These are phyloP conservation scores for Dendrostoma leiphaemia DNA, from an alignment of 2,329 filamentous ascomycete genomes.

Conservation along the genomic window DNA sequence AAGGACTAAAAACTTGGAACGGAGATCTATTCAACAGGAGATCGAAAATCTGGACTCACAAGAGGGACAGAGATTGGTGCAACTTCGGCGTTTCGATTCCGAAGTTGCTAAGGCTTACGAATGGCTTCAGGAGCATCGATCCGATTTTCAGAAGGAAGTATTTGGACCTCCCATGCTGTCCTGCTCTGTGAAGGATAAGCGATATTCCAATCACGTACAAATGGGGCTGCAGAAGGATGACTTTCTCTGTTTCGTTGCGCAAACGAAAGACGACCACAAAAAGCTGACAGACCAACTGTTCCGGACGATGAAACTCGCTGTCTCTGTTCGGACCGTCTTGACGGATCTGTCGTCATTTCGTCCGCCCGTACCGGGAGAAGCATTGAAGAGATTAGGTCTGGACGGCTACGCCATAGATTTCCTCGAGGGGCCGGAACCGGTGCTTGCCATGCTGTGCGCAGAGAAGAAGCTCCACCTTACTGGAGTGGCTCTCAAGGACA, in stretches of 20 bases:
- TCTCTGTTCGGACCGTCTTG: conserved; percentile 67
- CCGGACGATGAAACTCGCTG: conserved; percentile 61
- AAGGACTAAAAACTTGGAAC: conserved; percentile 36
- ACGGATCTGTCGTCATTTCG: conserved; percentile 53
- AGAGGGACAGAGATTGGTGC: conserved; percentile 68
- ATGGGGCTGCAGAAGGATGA: conserved; percentile 49
- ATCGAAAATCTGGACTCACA: conserved; percentile 67
- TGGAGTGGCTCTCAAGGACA: conserved; percentile 61
- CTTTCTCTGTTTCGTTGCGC: conserved; percentile 70
- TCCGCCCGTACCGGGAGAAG: conserved; percentile 51
- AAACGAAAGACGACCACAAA: conserved; percentile 72
- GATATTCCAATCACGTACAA: conserved; percentile 58
- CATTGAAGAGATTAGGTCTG: conserved; percentile 62
- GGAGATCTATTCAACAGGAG: conserved; percentile 41
- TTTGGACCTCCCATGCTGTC: conserved; percentile 78
- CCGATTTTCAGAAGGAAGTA: conserved; percentile 70
- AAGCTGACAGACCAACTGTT: conserved; percentile 67
- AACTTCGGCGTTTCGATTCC: conserved; percentile 57
- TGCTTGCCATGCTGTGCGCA: conserved; percentile 84
- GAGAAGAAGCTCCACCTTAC: conserved; percentile 67
- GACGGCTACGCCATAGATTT: conserved; percentile 79
- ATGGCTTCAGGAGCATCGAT: conserved; percentile 74
- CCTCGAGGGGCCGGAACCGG: conserved; percentile 75
- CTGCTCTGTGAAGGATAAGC: conserved; percentile 74
- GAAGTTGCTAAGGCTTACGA: conserved; percentile 73